Evolutionary conservation across 1,284 basidiomycete genomes (phyloP), one percentile per base, ranked within the genome.

Genomic region (Vanrija humicola): DNA sequence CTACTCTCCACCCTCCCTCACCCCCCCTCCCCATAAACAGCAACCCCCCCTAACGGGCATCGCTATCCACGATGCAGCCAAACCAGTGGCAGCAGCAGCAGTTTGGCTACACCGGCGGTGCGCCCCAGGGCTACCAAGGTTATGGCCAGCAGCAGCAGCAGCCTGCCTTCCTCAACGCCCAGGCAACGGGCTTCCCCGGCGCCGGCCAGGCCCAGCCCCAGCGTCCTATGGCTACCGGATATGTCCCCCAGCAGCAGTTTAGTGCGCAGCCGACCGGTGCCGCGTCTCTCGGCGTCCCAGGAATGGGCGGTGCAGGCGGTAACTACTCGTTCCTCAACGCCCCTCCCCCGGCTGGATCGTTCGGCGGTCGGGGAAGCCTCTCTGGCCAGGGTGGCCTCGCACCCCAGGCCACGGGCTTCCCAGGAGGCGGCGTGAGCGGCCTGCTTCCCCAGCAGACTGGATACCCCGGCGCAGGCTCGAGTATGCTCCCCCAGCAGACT

Each of bases 141-240:
- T 67, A 61, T 46, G 66, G 61, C 42, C 59, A 62, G 49, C 67
- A 66, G 50, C 57, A 61, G 50, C 61, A 54, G 46, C 46, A 26
- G 47, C 62, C 54, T 16, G 50, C 50, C 16, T 62, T 58, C 51
- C 44, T 69, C 26, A 34, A 19, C n/a, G 43, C 70, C 39, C 72
- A 74, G 55, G 65, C 64, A 12, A 75, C 69, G 10, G 70, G 70
- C 18, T 70, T 59, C 54, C 61, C 52, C 8, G 59, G 56, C 14
- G 52, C 61, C 9, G 47, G 45, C 16, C 54, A 56, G 51, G 55
- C 54, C 28, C 58, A 60, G 66, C 59, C 54, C 25, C 59, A 60
- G 66, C 83, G 82, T 64, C 82, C 84, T 25, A 75, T 81, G 69
- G 81, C 82, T 58, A 84, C 84, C 3, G 74, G 72, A 10, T 34